Conservation (phyloP, 2,329 filamentous ascomycete species). For the Colletotrichum sp. region DNA sequence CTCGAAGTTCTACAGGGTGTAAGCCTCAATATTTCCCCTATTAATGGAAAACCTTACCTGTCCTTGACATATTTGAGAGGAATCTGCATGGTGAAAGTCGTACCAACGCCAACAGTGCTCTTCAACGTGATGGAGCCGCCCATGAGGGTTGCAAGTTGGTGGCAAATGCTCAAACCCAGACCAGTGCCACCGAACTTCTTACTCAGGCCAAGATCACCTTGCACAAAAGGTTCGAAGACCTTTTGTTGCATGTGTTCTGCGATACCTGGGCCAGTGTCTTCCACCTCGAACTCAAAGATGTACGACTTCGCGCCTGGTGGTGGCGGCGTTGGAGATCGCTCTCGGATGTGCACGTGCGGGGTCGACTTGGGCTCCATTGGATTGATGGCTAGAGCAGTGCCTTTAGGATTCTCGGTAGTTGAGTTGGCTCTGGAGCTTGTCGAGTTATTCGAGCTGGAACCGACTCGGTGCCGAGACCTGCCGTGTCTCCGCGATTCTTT, state of each 20-base stretch:
- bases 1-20: conserved; percentile 48
- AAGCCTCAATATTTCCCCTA: background rate
- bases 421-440: conserved; percentile 47
- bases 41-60: conserved; percentile 49
- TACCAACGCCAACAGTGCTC: conserved; percentile 75
- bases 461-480: conserved; percentile 47
- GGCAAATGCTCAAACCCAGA: conserved; percentile 86
- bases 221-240: conserved; percentile 94
- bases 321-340: conserved; percentile 63
- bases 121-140: conserved; percentile 74
- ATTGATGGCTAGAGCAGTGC: conserved; percentile 66
- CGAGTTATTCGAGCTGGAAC: conserved; percentile 55
- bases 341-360: conserved; percentile 51
- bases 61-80: conserved; percentile 79
- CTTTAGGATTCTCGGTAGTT: conserved; percentile 30
- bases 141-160: conserved; percentile 85
- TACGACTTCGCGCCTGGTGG: conserved; percentile 68
- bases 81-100: conserved; percentile 82
- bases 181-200: conserved; percentile 92
- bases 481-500: conserved; percentile 47
- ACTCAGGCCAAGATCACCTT: conserved; percentile 87
- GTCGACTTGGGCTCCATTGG: conserved; percentile 61
- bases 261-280: conserved; percentile 88
- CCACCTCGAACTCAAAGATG: conserved; percentile 84
- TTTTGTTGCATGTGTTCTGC: conserved; percentile 76